A percentile compares a stretch with the other conserved stretches of the same genome.
Conservation (phyloP, 2,329 filamentous ascomycete species). For the Fusarium oxysporum region DNA sequence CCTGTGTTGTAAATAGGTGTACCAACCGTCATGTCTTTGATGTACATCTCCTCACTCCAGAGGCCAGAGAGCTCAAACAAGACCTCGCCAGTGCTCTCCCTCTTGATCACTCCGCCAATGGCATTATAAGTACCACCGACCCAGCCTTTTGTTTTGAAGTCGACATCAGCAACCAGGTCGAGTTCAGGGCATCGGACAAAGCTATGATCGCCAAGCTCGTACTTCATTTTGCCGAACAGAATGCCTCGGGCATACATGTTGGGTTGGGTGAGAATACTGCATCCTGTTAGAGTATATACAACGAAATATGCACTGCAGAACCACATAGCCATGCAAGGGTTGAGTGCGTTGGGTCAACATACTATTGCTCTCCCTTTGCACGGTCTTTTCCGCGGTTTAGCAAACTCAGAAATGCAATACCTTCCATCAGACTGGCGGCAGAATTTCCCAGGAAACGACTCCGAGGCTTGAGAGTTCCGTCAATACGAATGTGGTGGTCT, state of each 20-base stretch:
- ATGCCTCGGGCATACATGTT: constrained; percentile 99
- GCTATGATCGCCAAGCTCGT: constrained; percentile 96
- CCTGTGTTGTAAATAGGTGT: background rate
- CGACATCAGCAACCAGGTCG: constrained; percentile 87
- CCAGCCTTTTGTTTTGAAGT: constrained; percentile 99
- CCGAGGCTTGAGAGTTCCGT: constrained; percentile 92
- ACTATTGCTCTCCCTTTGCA: constrained; percentile 86
- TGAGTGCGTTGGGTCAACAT: constrained; percentile 52
- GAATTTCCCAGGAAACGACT: constrained; percentile 98
- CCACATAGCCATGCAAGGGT: background rate
- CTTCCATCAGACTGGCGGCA: constrained; percentile 98
- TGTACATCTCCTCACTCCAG: constrained; percentile 95
- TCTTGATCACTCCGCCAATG: constrained; percentile 91
- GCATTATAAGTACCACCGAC: constrained; percentile 96
- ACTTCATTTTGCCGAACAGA: constrained; percentile 99
- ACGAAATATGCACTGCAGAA: background rate
- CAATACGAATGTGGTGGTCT: constrained; percentile 92
- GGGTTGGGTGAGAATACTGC: constrained; percentile 89
- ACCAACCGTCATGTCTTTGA: constrained; percentile 82
- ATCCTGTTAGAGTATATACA: constrained; percentile 13
- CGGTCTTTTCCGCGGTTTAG: constrained; percentile 78
- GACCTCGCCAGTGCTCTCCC: constrained; percentile 84
- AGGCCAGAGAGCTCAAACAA: constrained; percentile 92
- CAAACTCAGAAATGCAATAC: constrained; percentile 86
- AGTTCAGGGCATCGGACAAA: constrained; percentile 91